These are phyloP conservation scores for Plasmodium berghei DNA, from an alignment of 169 alveolate species.

Conservation along the genomic window DNA sequence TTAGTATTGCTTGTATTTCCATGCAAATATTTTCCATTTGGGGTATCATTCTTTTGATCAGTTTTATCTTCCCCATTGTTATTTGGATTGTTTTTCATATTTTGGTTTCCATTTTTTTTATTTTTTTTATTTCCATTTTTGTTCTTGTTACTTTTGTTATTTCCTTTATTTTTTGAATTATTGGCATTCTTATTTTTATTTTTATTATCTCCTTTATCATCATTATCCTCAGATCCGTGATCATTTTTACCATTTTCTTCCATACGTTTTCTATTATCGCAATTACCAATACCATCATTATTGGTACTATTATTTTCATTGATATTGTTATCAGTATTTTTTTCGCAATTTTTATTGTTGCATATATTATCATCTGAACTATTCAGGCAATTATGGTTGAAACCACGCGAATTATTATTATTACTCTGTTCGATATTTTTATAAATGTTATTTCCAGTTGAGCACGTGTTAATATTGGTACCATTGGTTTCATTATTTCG, in stretches of 20 bases:
- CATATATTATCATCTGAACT: constrained; percentile 1
- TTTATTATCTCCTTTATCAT: neutral
- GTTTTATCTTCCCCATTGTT: neutral
- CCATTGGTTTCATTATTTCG: neutral
- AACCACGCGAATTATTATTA: neutral
- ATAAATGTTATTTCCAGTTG: neutral
- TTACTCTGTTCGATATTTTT: neutral
- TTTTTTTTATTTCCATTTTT: constrained; percentile 11
- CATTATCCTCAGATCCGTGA: neutral
- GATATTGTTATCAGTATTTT: neutral
- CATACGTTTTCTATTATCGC: neutral
- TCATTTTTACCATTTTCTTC: constrained; percentile 1
- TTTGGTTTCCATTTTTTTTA: constrained; percentile 27
- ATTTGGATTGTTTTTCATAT: neutral
- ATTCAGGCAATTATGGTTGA: neutral
- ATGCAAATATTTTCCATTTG: neutral
- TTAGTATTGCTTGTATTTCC: neutral
- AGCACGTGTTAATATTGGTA: neutral
- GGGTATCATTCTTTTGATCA: neutral
- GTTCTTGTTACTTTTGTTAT: constrained; percentile 6
- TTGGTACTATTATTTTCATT: neutral
- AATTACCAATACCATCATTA: neutral
- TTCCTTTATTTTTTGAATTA: neutral
- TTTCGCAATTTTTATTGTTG: constrained; percentile 1
- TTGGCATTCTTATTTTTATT: neutral